Evolutionary conservation across 768 basidiomycete genomes (phyloP).

Genomic region (Russula sp.): DNA sequence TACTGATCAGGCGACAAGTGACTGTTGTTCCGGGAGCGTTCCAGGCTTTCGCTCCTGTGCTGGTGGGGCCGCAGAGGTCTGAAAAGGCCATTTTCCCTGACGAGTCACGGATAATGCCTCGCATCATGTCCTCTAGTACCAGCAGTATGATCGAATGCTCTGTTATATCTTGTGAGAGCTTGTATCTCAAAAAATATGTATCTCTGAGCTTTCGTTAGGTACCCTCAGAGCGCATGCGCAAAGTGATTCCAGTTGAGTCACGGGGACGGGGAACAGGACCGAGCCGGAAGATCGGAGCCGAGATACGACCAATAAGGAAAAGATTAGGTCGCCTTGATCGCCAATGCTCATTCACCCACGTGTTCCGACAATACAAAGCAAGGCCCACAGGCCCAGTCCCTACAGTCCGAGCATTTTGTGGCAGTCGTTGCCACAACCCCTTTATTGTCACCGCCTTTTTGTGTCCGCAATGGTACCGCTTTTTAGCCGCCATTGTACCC

Average conservation of each 20-base stretch:
- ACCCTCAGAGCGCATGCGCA: neutral
- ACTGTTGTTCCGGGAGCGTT: neutral
- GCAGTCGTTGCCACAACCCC: neutral
- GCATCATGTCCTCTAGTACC: neutral
- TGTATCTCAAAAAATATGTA: neutral
- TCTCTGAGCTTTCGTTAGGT: neutral
- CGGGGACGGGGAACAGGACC: neutral
- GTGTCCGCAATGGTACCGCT: neutral
- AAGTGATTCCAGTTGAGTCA: neutral
- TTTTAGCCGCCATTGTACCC: neutral
- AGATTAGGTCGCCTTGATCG: neutral
- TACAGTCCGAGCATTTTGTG: neutral
- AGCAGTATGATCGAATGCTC: neutral
- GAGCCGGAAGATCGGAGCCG: slow-evolving; percentile 1
- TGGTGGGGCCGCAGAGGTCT: neutral
- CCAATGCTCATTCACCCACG: neutral
- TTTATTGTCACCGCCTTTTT: neutral
- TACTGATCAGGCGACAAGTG: neutral
- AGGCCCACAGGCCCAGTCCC: neutral
- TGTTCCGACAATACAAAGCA: neutral
- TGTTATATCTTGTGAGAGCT: neutral
- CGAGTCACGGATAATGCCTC: slow-evolving; percentile 5
- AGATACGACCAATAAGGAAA: neutral
- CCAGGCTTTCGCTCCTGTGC: neutral
- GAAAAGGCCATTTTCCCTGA: slow-evolving; percentile 15